A percentile compares a stretch with the other conserved stretches of the same genome.
Evolutionary conservation across 208 protist genomes (phyloP).

Genomic region (Trypanosoma rangeli): DNA sequence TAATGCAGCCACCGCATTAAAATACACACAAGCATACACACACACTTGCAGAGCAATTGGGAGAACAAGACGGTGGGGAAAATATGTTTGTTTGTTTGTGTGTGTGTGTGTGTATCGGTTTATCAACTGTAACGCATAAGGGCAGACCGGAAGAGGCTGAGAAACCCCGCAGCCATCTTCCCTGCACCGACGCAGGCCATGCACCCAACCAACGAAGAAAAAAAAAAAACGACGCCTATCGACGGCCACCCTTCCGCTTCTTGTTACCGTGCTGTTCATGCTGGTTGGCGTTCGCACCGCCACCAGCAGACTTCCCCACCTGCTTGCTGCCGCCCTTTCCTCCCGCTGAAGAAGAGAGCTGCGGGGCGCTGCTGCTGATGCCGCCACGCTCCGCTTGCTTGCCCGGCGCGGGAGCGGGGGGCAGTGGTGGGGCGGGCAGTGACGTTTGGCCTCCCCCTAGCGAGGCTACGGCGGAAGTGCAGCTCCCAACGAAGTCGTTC

Average conservation of each 20-base stretch:
- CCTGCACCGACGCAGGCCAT: not conserved
- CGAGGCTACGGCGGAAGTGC: slow-evolving; percentile 36
- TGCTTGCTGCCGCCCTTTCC: slow-evolving; percentile 3
- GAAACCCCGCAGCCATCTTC: no score
- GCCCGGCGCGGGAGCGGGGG: not conserved
- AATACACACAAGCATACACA: no score
- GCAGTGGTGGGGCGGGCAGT: not conserved
- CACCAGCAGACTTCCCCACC: slow-evolving; percentile 3
- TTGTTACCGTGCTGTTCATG: slow-evolving; percentile 36
- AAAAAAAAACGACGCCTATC: slow-evolving; percentile 13
- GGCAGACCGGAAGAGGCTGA: no score
- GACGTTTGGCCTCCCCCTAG: not conserved
- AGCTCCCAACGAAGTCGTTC: slow-evolving; percentile 54
- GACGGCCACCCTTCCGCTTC: slow-evolving; percentile 22
- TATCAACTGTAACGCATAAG: no score
- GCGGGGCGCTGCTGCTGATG: not conserved
- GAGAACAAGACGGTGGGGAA: no score
- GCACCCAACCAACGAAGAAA: not conserved
- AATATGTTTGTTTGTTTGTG: no score
- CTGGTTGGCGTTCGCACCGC: slow-evolving; percentile 3
- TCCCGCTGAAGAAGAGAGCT: not conserved
- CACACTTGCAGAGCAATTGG: no score
- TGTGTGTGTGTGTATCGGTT: no score
- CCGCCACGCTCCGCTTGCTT: slow-evolving; percentile 1
- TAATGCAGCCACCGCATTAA: no score